Conservation (phyloP, 805 yeast genomes). For the Kluyveromyces dobzhanskii region DNA sequence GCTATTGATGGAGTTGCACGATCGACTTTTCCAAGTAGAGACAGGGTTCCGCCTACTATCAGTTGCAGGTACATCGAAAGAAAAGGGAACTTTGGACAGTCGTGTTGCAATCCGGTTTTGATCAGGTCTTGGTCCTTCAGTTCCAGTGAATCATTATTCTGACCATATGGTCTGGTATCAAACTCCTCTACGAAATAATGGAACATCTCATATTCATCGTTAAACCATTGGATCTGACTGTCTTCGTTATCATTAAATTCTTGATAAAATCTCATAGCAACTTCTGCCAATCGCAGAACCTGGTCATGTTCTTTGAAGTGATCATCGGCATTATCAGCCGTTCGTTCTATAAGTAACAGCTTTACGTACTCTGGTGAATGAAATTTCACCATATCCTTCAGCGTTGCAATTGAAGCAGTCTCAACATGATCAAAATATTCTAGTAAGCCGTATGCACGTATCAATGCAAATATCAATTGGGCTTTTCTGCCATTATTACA, state of each 20-base stretch:
- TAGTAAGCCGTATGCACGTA: slow-evolving; percentile 17
- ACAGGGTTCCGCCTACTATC: slow-evolving; percentile 50
- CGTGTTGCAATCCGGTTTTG: slow-evolving; percentile 45
- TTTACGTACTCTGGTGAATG: slow-evolving; percentile 41
- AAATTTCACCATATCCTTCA: slow-evolving; percentile 36
- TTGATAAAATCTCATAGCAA: slow-evolving; percentile 11
- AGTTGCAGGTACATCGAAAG: slow-evolving; percentile 41
- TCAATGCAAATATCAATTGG: slow-evolving; percentile 17
- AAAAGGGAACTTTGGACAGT: slow-evolving; percentile 55
- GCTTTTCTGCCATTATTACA: slow-evolving; percentile 23
- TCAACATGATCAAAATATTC: slow-evolving; percentile 19
- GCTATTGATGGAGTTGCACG: slow-evolving; percentile 31
- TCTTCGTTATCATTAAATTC: slow-evolving; percentile 2
- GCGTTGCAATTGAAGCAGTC: slow-evolving; percentile 13
- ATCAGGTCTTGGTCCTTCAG: slow-evolving; percentile 15
- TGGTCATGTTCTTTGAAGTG: not conserved
- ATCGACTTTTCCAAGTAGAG: slow-evolving; percentile 36
- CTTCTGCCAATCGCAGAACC: slow-evolving; percentile 9
- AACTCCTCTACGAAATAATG: slow-evolving; percentile 7
- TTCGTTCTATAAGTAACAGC: slow-evolving; percentile 28
- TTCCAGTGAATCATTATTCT: slow-evolving; percentile 5
- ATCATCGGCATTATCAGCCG: slow-evolving; percentile 13
- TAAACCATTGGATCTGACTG: slow-evolving; percentile 5
- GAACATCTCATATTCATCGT: slow-evolving; percentile 10
- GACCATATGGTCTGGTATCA: slow-evolving; percentile 4